Evolutionary conservation across 106 monocot species (phyloP), one percentile per base, ranked within the genome.

Genomic region (Triglochin maritima): DNA sequence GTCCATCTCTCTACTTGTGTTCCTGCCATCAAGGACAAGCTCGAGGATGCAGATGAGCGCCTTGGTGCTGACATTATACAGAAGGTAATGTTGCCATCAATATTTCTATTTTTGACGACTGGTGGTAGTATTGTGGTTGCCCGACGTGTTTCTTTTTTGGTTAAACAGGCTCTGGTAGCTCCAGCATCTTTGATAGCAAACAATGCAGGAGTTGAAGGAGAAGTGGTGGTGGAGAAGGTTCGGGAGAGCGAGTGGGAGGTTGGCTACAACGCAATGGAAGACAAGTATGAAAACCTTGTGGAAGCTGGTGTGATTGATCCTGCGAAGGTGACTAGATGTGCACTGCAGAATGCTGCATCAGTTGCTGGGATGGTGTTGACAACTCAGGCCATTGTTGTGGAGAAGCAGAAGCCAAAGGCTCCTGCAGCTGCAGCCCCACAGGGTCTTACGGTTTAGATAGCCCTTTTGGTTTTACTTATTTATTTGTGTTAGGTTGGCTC

Each of bases 141-240:
- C 7, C 11, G 52, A 11, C 9, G 11, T 9, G 57, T 63, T 46
- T 13, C 0, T 6, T 44, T 7, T 46, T 13, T 63, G 11, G 14
- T 46, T 4, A 16, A 45, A 62, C 73, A 92, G 92, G 84, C 87
- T 55, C 48, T 92, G 71, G 54, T 92, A 62, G 73, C 84, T 41
- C 87, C 94, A 9, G 82, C 87, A 49, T 74, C 89, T 41, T 63
- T 94, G 77, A 90, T 94, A 52, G 94, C 90, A 5, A 73, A 80
- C 68, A 94, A 94, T 57, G 82, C 94, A 4, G 94, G 94, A 59
- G 85, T 87, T 4, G 89, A 95, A 45, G 94, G 94, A 10, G 89
- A 85, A 64, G 89, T 95, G 62, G 87, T 95, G 44, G 85, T 87
- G 69, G 94, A 95, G 76, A 95, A 95, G 79, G 68, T 95, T 11